Percentiles rank a stretch among this genome's conserved stretches.
Conservation (phyloP, 2,329 filamentous ascomycete species). For the Coniochaeta sp. region DNA sequence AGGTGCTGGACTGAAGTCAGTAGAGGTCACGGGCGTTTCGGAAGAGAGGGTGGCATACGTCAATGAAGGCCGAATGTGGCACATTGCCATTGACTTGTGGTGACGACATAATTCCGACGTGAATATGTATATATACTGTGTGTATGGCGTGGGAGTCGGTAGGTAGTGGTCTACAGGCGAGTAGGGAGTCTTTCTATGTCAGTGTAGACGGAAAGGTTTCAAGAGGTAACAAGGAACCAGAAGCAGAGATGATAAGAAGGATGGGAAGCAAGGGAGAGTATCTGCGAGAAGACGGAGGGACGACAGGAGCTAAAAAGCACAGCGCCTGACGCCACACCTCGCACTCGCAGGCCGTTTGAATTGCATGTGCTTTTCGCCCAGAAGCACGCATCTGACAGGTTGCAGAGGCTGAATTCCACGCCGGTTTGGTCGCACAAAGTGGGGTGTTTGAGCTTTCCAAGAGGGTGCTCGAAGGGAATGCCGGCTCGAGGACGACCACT, state of each 20-base stretch:
- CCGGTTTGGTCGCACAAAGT: neutral
- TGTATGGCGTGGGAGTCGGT: conserved; percentile 4
- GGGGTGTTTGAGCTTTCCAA: neutral
- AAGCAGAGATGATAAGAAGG: neutral
- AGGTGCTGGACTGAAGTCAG: conserved; percentile 56
- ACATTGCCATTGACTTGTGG: conserved; percentile 45
- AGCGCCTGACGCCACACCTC: neutral
- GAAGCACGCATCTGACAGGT: neutral
- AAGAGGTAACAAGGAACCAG: neutral
- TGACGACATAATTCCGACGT: conserved; percentile 20
- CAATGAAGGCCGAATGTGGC: conserved; percentile 40
- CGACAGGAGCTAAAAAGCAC: neutral
- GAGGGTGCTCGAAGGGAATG: neutral
- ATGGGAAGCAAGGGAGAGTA: neutral
- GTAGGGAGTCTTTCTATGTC: neutral
- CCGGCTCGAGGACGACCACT: neutral
- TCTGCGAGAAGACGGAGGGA: neutral
- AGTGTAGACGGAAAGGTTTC: neutral
- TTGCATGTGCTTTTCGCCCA: neutral
- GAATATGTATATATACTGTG: neutral
- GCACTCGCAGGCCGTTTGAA: neutral
- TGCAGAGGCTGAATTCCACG: neutral
- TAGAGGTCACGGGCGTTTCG: neutral
- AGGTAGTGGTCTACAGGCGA: neutral
- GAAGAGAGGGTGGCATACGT: conserved; percentile 25